Conservation (phyloP, 345 rosid species). For the Camelina laxa region DNA sequence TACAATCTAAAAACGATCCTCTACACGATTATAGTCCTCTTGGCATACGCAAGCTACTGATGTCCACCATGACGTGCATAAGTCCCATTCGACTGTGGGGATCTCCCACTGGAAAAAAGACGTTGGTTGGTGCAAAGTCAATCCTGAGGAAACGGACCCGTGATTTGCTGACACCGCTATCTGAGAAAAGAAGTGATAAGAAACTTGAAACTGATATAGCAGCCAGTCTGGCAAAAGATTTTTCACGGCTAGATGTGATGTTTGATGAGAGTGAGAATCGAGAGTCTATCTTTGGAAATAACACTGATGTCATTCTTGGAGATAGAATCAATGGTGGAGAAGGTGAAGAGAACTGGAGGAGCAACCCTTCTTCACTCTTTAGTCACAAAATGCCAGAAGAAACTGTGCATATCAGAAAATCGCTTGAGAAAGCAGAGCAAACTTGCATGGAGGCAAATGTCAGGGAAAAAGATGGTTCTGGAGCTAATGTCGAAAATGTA, state of each 20-base stretch:
- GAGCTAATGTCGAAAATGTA: conserved; percentile 44
- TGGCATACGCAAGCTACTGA: conserved; percentile 92
- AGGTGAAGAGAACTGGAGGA: conserved; percentile 38
- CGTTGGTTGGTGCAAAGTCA: conserved; percentile 79
- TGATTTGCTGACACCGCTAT: conserved; percentile 84
- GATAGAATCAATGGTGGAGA: conserved; percentile 62
- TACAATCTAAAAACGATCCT: conserved; percentile 70
- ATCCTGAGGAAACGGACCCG: conserved; percentile 86
- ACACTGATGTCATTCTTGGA: conserved; percentile 42
- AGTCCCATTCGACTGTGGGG: conserved; percentile 93
- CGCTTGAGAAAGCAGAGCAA: conserved; percentile 44
- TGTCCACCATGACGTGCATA: conserved; percentile 85
- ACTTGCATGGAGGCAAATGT: conserved; percentile 40
- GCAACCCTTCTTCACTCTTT: conserved; percentile 31
- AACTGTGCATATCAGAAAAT: conserved; percentile 37
- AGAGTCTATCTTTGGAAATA: conserved; percentile 43
- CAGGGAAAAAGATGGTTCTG: conserved; percentile 46
- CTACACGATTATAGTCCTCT: conserved; percentile 96
- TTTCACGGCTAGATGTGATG: conserved; percentile 86
- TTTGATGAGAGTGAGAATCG: conserved; percentile 58
- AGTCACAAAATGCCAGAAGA: conserved; percentile 40
- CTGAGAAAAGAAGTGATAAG: conserved; percentile 83
- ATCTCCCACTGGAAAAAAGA: conserved; percentile 89
- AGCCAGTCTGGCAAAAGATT: conserved; percentile 71
- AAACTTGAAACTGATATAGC: conserved; percentile 78